Percentiles rank a stretch among this genome's conserved stretches.
These are phyloP conservation scores for Phyllosticta citribraziliensis DNA, from an alignment of 2,329 filamentous ascomycete genomes.

Conservation along the genomic window DNA sequence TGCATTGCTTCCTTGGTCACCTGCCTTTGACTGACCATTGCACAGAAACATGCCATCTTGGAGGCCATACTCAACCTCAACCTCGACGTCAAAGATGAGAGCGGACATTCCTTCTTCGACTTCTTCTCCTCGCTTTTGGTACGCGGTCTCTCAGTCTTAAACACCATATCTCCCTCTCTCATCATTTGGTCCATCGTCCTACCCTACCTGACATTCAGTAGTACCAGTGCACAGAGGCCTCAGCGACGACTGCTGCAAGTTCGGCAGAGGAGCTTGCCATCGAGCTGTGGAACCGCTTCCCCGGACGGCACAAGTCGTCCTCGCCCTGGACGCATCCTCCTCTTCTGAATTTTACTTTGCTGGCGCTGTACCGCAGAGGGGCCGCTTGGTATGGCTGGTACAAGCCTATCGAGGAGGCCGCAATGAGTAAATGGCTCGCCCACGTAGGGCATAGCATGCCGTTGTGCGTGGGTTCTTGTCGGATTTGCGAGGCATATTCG, in stretches of 20 bases:
- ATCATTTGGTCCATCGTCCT: neutral
- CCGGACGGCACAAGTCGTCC: neutral
- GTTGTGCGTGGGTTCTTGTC: neutral
- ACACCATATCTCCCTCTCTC: neutral
- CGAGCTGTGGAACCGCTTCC: neutral
- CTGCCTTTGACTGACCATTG: neutral
- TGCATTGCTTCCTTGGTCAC: too few species aligned
- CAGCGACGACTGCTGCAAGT: neutral
- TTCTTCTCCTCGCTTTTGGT: neutral
- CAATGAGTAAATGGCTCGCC: neutral
- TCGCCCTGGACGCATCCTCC: neutral
- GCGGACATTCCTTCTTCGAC: neutral
- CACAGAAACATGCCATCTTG: neutral
- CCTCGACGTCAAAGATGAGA: neutral
- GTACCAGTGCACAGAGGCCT: neutral
- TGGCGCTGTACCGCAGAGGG: neutral
- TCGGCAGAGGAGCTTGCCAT: neutral
- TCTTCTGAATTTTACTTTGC: neutral
- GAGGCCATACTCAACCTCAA: neutral
- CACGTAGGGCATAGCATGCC: neutral
- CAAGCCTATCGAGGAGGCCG: neutral
- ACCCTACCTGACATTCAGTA: neutral
- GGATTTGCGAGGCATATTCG: neutral
- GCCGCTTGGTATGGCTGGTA: neutral
- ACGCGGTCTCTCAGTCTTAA: neutral